Percentiles rank a stretch among this genome's conserved stretches.
These are phyloP conservation scores for Talaromyces ruber DNA, from an alignment of 495 filamentous ascomycete genomes.

Conservation along the genomic window DNA sequence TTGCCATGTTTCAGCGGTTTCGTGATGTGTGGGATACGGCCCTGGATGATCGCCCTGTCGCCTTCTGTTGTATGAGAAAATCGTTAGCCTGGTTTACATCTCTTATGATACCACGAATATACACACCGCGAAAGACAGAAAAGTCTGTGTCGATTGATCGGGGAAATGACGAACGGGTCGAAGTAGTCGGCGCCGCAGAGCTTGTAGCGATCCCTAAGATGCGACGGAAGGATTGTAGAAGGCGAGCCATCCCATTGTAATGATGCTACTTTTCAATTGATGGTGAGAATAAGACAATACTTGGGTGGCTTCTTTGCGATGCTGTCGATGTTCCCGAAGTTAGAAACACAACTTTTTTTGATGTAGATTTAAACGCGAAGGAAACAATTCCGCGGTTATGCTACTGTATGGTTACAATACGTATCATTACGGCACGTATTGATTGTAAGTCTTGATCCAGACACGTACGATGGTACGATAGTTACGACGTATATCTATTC, in stretches of 20 bases:
- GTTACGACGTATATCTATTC: too few relatives aligned
- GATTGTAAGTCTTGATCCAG: too few relatives aligned
- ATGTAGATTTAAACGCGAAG: background rate
- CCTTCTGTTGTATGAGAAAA: slow-evolving; percentile 32
- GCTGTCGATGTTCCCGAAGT: background rate
- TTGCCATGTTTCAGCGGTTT: slow-evolving; percentile 37
- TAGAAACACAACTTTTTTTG: background rate
- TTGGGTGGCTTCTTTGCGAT: background rate
- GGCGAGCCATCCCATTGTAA: slow-evolving; percentile 27
- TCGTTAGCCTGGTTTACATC: background rate
- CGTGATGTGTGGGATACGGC: slow-evolving; percentile 39
- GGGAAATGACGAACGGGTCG: slow-evolving; percentile 7
- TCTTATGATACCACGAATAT: background rate
- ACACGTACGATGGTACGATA: too few relatives aligned
- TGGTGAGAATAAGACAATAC: background rate
- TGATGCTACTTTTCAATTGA: background rate
- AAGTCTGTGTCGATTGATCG: slow-evolving; percentile 34
- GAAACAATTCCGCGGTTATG: background rate
- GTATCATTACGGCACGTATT: too few relatives aligned
- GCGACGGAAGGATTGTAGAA: slow-evolving; percentile 27
- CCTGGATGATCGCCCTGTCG: slow-evolving; percentile 48
- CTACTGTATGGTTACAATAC: background rate
- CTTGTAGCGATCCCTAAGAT: slow-evolving; percentile 18
- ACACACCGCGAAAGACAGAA: slow-evolving; percentile 26
- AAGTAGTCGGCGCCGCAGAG: background rate